Conservation (phyloP, 768 basidiomycete genomes). For the Boletus rufocinnamomeus region DNA sequence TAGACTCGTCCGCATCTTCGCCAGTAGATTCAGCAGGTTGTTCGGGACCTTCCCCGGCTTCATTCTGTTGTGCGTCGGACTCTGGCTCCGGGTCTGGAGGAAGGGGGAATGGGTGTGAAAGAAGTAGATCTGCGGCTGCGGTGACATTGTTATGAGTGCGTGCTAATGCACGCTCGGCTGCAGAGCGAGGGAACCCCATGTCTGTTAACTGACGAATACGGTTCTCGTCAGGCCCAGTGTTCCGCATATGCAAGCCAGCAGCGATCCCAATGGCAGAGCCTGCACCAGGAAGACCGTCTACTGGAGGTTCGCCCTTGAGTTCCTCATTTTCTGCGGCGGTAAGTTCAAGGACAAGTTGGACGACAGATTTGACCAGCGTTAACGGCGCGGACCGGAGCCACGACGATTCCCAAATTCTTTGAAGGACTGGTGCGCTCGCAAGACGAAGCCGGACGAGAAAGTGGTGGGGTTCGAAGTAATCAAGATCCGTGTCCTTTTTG, state of each 20-base stretch:
- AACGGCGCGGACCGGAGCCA: conserved; percentile 83
- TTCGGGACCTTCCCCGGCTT: conserved; percentile 18
- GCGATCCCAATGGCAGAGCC: conserved; percentile 35
- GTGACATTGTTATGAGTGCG: conserved; percentile 88
- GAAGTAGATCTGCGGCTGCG: conserved; percentile 83
- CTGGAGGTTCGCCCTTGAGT: conserved; percentile 46
- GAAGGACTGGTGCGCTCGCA: conserved; percentile 65
- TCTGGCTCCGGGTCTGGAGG: conserved; percentile 60
- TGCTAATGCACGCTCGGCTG: conserved; percentile 78
- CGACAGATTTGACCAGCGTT: conserved; percentile 70
- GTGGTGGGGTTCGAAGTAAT: conserved; percentile 83
- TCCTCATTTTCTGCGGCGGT: conserved; percentile 83
- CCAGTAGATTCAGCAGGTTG: conserved; percentile 34
- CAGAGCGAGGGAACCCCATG: conserved; percentile 95
- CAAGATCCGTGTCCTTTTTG: conserved; percentile 73
- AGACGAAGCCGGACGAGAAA: conserved; percentile 83
- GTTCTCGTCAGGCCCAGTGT: conserved; percentile 67
- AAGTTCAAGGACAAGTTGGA: conserved; percentile 78
- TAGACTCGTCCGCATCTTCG: conserved; percentile 26
- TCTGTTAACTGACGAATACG: conserved; percentile 84
- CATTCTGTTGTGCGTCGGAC: conserved; percentile 21
- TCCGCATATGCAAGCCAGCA: conserved; percentile 36
- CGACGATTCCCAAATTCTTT: conserved; percentile 73
- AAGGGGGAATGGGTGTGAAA: conserved; percentile 79
- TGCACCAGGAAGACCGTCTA: conserved; percentile 37